Evolutionary conservation across 2,329 filamentous ascomycete genomes (phyloP), one percentile per base, ranked within the genome.

Genomic region (Calonectria multiphialidica): DNA sequence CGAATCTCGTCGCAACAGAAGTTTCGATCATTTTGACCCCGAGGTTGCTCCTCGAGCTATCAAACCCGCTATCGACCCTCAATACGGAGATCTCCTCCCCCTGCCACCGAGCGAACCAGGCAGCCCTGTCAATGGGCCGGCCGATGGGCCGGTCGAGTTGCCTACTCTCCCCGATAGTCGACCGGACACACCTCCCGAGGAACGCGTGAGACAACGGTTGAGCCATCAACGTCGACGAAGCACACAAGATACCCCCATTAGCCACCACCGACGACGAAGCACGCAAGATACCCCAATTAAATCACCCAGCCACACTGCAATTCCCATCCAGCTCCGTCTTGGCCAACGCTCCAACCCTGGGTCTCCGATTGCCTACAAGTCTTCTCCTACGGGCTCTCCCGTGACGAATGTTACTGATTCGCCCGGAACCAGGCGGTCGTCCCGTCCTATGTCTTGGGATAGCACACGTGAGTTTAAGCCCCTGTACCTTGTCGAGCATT

Each of bases 401-500:
- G 75, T 81, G 10, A 75, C 80, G n/a, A 74, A 80, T 0, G 80
- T 81, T 59, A 72, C 80, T 6, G 85, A 88, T 15, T 74, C 79
- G 16, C 72, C 80, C 21, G 79, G 66, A n/a, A 73, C 71, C 61
- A 87, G 84, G 76, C 82, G 83, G 62, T 80, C 83, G 49, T 79
- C 86, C 25, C 87, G 91, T 6, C 90, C 90, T 15, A 90, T 85
- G 15, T 92, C 90, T 0, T 92, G 90, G 90, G 90, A 92, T 53
- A 90, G 84, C 74, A 88, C 88, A 21, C 90, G 90, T 67, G 95
- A 97, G 80, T 93, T 96, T 78, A 92, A 94, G 76, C 96, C 96
- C 0, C 85, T 98, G 10, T 96, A 94, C 83, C 91, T 98, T 25
- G 90, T 98, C 8, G 94, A 97, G 82, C 91, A 86, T 74, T 86